Base-by-base conservation (phyloP, 768 basidiomycete species). In the Crepidotus variabilis region DNA sequence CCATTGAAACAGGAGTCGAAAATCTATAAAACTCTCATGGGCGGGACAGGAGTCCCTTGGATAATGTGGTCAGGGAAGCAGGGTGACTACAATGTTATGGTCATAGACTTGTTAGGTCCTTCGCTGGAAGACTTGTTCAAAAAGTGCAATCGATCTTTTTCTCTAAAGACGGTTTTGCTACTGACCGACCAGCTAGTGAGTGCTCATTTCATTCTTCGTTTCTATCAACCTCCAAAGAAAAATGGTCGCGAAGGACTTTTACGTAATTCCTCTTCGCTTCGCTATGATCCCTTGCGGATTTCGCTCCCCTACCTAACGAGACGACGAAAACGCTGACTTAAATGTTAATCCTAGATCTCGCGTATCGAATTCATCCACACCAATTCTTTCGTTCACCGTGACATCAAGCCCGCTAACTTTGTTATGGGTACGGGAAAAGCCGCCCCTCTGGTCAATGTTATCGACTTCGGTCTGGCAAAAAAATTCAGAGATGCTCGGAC, bases 341-440 rank as follows among this genome's bases (percentile, higher is more conserved):
- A 57, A 55, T 51, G 56, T 64, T 55, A 62, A 50, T 13, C 55
- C 28, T 64, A 95, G 94, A 87, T 97, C 70, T 92, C 93, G 7
- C 93, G 96, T 49, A 88, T 98, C 66, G 92, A 97, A 71, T 98
- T 94, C 71, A 94, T 98, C 62, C 96, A 99, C 73, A 92, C 90
- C 1, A 88, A 92, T 66, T 91, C 92, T 65, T 89, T 96, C 63
- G 86, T 97, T 43, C 96, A 98, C 71, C 90, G 96, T 61, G 96
- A 98, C 69, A 90, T 99, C 72, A 99, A 98, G 71, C 96, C 96
- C 35, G 96, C 96, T 65, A 98, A 99, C 75, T 99, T 99, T 69
- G 88, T 99, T 58, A 98, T 98, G 92, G 92, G 93, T 60, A 86
- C 69, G 67, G 75, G 74, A 34, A 74, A 73, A 60, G 75, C 75